Evolutionary conservation across 2,329 filamentous ascomycete genomes (phyloP).

Genomic region (Thelonectria blattea): DNA sequence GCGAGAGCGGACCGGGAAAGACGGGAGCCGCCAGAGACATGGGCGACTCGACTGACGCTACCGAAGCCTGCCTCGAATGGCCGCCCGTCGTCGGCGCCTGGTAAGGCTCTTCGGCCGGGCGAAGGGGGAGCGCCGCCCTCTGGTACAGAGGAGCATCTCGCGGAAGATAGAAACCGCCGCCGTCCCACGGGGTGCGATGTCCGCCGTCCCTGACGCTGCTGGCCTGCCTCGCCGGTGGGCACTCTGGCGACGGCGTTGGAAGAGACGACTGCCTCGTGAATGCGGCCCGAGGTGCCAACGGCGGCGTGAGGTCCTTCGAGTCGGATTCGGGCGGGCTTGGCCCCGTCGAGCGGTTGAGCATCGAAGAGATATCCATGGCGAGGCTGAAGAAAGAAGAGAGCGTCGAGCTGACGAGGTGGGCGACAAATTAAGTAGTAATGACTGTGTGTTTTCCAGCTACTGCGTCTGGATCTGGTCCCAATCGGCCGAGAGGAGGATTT

Average conservation of each 20-base stretch:
- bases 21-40: slow-evolving; percentile 22
- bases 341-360: slow-evolving; percentile 34
- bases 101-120: slow-evolving; percentile 34
- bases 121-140: slow-evolving; percentile 27
- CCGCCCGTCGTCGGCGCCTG: slow-evolving; percentile 30
- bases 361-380: slow-evolving; percentile 29
- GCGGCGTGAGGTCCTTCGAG: slow-evolving; percentile 18
- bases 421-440: slow-evolving; percentile 14
- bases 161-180: slow-evolving; percentile 55
- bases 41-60: slow-evolving; percentile 41
- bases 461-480: slow-evolving; percentile 2
- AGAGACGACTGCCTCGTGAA: slow-evolving; percentile 30
- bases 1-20: slow-evolving; percentile 28
- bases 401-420: not conserved
- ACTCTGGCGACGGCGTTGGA: slow-evolving; percentile 45
- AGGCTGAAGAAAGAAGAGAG: slow-evolving; percentile 15
- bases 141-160: slow-evolving; percentile 47
- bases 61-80: slow-evolving; percentile 42
- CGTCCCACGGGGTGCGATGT: slow-evolving; percentile 57
- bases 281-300: slow-evolving; percentile 12
- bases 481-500: not conserved
- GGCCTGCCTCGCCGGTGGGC: slow-evolving; percentile 31
- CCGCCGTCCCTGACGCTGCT: slow-evolving; percentile 31
- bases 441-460: not conserved
- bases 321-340: slow-evolving; percentile 20